These are phyloP conservation scores for Vigna unguiculata DNA, from an alignment of 306 rosid genomes.

Conservation along the genomic window DNA sequence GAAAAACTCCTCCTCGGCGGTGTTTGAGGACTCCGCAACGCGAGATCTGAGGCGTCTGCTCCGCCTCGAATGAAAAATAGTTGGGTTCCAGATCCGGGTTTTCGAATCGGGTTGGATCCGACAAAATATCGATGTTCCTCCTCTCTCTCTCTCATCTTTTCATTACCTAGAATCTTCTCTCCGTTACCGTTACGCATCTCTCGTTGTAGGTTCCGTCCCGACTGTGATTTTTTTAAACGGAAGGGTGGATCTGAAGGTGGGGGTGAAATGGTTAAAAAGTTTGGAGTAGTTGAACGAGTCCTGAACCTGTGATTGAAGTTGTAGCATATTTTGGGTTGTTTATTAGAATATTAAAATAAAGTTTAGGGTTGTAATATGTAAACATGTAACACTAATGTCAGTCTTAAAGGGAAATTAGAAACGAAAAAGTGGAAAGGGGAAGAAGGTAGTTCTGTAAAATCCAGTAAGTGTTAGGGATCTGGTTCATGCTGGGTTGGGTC, in stretches of 20 bases:
- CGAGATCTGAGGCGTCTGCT: slow-evolving; percentile 87
- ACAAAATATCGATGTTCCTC: neutral
- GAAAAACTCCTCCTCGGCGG: slow-evolving; percentile 47
- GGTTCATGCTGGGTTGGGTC: neutral
- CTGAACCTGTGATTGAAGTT: neutral
- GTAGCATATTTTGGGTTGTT: slow-evolving; percentile 20
- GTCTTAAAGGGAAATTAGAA: neutral
- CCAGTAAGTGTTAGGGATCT: neutral
- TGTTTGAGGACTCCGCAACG: slow-evolving; percentile 77
- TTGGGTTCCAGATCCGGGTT: slow-evolving; percentile 24
- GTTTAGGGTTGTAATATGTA: neutral
- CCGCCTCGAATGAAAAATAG: slow-evolving; percentile 56
- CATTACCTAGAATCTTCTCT: slow-evolving; percentile 13
- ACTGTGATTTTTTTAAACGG: slow-evolving; percentile 86
- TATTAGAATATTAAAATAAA: neutral
- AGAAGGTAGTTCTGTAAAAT: slow-evolving; percentile 35
- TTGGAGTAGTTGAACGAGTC: slow-evolving; percentile 4
- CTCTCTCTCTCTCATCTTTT: neutral
- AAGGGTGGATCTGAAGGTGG: slow-evolving; percentile 54
- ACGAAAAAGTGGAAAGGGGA: neutral
- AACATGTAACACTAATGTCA: neutral
- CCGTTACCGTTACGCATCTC: slow-evolving; percentile 28
- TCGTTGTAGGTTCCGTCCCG: slow-evolving; percentile 45
- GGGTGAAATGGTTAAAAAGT: slow-evolving; percentile 18
- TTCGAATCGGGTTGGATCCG: slow-evolving; percentile 20